These are phyloP conservation scores for Alternaria conjuncta DNA, from an alignment of 2,329 filamentous ascomycete species.

Conservation along the genomic window DNA sequence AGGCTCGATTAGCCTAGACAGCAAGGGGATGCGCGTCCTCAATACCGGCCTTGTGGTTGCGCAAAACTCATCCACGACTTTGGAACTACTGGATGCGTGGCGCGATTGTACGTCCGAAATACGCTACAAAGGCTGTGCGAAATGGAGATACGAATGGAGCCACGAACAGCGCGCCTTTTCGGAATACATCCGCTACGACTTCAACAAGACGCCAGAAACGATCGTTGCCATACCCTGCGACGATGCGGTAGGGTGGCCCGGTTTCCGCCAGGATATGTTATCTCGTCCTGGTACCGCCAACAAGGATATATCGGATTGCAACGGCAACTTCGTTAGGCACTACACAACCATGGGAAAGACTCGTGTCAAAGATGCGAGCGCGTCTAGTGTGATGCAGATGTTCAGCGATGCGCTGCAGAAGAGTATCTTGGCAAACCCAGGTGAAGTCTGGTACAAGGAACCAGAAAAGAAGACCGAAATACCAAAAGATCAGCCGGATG, in stretches of 20 bases:
- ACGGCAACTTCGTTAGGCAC: slow-evolving; percentile 38
- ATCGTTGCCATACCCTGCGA: slow-evolving; percentile 43
- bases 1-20: slow-evolving; percentile 42
- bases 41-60: slow-evolving; percentile 52
- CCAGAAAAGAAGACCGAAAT: slow-evolving; percentile 1
- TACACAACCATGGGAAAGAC: slow-evolving; percentile 30
- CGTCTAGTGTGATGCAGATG: slow-evolving; percentile 19
- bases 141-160: slow-evolving; percentile 37
- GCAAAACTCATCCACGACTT: slow-evolving; percentile 35
- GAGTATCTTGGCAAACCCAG: slow-evolving; percentile 4
- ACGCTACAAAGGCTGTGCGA: slow-evolving; percentile 33
- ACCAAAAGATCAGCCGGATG: background rate
- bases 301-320: slow-evolving; percentile 26
- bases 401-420: slow-evolving; percentile 19
- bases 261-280: slow-evolving; percentile 22
- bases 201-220: slow-evolving; percentile 29
- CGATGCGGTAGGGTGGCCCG: slow-evolving; percentile 44
- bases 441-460: slow-evolving; percentile 20
- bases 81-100: slow-evolving; percentile 41
- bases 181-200: slow-evolving; percentile 45
- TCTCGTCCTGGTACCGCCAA: slow-evolving; percentile 11
- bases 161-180: slow-evolving; percentile 45
- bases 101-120: slow-evolving; percentile 35
- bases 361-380: slow-evolving; percentile 14
- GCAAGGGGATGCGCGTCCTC: slow-evolving; percentile 41